Conservation (phyloP, 192 early-diverging fungal genomes). For the Linnemannia exigua region DNA sequence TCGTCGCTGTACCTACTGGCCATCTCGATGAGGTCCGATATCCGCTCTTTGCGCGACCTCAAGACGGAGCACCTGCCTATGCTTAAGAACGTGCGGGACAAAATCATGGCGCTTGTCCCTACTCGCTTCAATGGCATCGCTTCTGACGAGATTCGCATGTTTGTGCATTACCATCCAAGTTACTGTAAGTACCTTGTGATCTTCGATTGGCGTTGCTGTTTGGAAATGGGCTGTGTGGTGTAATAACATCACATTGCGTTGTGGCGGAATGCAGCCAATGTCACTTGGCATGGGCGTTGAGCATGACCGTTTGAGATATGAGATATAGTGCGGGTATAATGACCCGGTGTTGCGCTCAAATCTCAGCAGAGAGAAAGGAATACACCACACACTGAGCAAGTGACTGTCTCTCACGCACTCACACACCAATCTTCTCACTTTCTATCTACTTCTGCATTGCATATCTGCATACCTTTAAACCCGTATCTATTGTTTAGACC, state of each 20-base stretch:
- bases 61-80: slow-evolving; percentile 68
- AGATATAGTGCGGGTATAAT: not conserved
- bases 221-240: not conserved
- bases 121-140: slow-evolving; percentile 61
- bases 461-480: not conserved
- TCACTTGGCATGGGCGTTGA: slow-evolving; percentile 2
- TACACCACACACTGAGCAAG: not conserved
- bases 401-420: not conserved
- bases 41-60: slow-evolving; percentile 77
- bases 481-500: slow-evolving; percentile 58
- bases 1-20: slow-evolving; percentile 78
- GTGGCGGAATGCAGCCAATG: slow-evolving; percentile 2
- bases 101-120: slow-evolving; percentile 60
- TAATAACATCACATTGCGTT: not conserved
- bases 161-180: slow-evolving; percentile 85
- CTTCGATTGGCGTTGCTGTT: not conserved
- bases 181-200: slow-evolving; percentile 68
- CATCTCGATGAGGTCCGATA: slow-evolving; percentile 67
- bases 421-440: too few species aligned
- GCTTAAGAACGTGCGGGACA: slow-evolving; percentile 73
- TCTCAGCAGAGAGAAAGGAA: not conserved
- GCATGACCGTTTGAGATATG: slow-evolving; percentile 2
- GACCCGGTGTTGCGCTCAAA: not conserved
- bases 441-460: not conserved
- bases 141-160: slow-evolving; percentile 74